Evolutionary conservation across 345 rosid species (phyloP).

Genomic region (Salix viminalis): DNA sequence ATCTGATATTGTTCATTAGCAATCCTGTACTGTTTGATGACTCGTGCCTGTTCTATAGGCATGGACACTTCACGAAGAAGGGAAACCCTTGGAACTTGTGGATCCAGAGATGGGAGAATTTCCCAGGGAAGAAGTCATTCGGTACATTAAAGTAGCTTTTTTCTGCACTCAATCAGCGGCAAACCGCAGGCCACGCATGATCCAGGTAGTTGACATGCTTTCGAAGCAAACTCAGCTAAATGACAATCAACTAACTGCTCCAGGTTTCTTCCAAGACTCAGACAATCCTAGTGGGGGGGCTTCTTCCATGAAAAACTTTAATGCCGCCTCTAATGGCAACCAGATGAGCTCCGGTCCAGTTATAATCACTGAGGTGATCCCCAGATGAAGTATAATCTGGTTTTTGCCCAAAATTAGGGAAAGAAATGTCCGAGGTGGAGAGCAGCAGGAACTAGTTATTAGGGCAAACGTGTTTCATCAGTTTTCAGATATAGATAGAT

Average conservation of each 20-base stretch:
- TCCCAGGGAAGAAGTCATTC: constrained; percentile 43
- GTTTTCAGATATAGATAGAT: not conserved
- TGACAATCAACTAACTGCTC: constrained; percentile 50
- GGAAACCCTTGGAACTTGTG: constrained; percentile 43
- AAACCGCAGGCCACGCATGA: constrained; percentile 54
- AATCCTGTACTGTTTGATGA: not conserved
- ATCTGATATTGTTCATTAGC: not conserved
- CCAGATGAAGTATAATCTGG: constrained; percentile 37
- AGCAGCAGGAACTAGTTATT: not conserved
- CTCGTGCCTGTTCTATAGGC: constrained; percentile 34
- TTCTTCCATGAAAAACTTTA: constrained; percentile 29
- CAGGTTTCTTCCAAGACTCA: constrained; percentile 50
- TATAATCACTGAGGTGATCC: constrained; percentile 51
- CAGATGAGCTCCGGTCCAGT: constrained; percentile 49
- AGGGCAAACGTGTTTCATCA: not conserved
- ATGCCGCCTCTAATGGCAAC: constrained; percentile 24
- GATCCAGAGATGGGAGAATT: constrained; percentile 51
- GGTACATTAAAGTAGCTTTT: constrained; percentile 60
- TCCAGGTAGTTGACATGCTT: constrained; percentile 67
- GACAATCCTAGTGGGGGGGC: constrained; percentile 9
- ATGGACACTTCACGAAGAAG: constrained; percentile 57
- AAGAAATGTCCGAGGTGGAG: not conserved
- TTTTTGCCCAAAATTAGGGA: not conserved
- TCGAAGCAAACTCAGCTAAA: constrained; percentile 42
- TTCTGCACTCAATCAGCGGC: constrained; percentile 62